Percentiles rank a stretch among this genome's conserved stretches.
These are phyloP conservation scores for Lagenidium sp. DNA, from an alignment of 352 stramenopile genomes.

Conservation along the genomic window DNA sequence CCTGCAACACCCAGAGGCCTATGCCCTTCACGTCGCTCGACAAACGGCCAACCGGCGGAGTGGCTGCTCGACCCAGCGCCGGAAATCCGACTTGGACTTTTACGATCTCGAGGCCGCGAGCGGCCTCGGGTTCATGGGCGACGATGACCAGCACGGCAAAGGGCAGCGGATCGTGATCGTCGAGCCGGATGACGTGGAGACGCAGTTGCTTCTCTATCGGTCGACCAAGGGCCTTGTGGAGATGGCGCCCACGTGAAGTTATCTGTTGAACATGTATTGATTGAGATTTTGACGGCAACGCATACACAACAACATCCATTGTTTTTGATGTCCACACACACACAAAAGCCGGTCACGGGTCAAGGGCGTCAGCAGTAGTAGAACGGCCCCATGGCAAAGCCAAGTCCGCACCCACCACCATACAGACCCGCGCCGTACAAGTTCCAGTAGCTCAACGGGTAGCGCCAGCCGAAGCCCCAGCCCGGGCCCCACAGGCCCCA, in stretches of 20 bases:
- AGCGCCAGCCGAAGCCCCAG: not conserved
- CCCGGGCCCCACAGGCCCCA: not conserved
- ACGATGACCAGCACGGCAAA: too few relatives aligned
- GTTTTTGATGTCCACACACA: not conserved
- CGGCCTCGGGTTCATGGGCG: not conserved
- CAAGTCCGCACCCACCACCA: slow-evolving; percentile 1
- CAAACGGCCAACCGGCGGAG: not conserved
- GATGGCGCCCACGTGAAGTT: too few relatives aligned
- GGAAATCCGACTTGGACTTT: not conserved
- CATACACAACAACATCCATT: not conserved
- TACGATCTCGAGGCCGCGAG: not conserved
- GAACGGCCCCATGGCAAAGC: not conserved
- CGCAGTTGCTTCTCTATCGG: not conserved
- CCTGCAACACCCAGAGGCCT: slow-evolving; percentile 5
- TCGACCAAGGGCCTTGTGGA: not conserved
- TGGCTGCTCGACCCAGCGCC: not conserved
- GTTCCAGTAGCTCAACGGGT: slow-evolving; percentile 4
- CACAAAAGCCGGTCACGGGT: not conserved
- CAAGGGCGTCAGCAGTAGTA: not conserved
- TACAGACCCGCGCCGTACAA: slow-evolving; percentile 1
- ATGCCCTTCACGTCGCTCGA: slow-evolving; percentile 2
- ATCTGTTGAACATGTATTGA: not conserved
- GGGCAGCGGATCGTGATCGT: not conserved
- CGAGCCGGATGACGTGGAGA: not conserved
- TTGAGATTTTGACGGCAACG: not conserved